These are phyloP conservation scores for Albatrellus ellisii DNA, from an alignment of 768 basidiomycete species.

Conservation along the genomic window DNA sequence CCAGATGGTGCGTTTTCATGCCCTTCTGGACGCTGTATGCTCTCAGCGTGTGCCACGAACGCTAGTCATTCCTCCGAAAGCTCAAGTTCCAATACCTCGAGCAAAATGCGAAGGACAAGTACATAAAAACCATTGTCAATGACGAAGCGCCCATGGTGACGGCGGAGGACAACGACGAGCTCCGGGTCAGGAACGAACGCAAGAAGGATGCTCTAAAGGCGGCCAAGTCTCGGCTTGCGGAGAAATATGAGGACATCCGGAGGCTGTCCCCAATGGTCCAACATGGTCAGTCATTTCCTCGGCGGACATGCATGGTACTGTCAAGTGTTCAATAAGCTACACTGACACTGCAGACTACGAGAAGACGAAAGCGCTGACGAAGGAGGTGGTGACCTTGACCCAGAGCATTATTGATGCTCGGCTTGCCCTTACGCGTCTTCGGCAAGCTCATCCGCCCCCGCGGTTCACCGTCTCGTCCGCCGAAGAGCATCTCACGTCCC, in stretches of 20 bases:
- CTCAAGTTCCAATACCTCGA: constrained; percentile 86
- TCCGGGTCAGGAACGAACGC: constrained; percentile 43
- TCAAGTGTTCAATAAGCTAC: not conserved
- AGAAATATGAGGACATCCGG: constrained; percentile 48
- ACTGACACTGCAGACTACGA: constrained; percentile 35
- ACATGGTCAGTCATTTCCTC: constrained; percentile 30
- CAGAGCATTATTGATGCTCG: constrained; percentile 77
- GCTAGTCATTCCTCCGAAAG: constrained; percentile 67
- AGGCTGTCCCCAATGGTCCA: constrained; percentile 57
- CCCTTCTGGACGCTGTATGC: not conserved
- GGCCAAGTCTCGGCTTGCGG: constrained; percentile 47
- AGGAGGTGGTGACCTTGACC: constrained; percentile 44
- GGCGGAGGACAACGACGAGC: constrained; percentile 63
- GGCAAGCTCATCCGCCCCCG: constrained; percentile 69
- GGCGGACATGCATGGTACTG: too few species aligned
- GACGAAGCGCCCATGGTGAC: constrained; percentile 76
- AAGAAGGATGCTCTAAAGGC: constrained; percentile 60
- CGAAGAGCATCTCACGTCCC: constrained; percentile 56
- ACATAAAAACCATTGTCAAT: constrained; percentile 75
- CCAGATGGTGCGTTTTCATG: constrained; percentile 38
- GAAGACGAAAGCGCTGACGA: constrained; percentile 36
- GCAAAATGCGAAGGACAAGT: constrained; percentile 84
- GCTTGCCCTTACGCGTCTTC: constrained; percentile 64
- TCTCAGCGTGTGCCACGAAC: not conserved
- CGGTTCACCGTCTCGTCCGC: constrained; percentile 69